Conservation (phyloP, 1,284 basidiomycete species). For the Takashimella koratensis region DNA sequence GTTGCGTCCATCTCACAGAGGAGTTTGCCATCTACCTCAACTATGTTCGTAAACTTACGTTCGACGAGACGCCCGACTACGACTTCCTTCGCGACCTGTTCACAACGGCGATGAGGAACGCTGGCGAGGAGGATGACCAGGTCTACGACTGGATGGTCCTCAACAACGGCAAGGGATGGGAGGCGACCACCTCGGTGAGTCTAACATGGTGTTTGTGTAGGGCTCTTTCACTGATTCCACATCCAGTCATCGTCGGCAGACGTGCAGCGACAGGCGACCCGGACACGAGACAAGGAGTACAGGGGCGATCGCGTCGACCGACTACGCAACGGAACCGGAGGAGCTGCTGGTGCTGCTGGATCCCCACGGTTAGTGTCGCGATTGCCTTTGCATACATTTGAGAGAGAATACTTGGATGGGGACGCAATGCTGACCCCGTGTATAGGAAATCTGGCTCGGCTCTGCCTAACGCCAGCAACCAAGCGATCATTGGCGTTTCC, state of each 20-base stretch:
- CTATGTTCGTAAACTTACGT: slow-evolving; percentile 92
- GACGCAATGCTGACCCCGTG: slow-evolving; percentile 19
- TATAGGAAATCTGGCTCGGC: slow-evolving; percentile 42
- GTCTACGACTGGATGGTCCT: slow-evolving; percentile 87
- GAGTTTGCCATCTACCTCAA: slow-evolving; percentile 97
- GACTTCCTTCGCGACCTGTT: slow-evolving; percentile 91
- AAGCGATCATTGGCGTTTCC: slow-evolving; percentile 47
- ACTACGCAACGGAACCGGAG: slow-evolving; percentile 40
- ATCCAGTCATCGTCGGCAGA: slow-evolving; percentile 19
- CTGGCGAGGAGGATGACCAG: slow-evolving; percentile 80
- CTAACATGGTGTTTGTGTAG: not conserved
- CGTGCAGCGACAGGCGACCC: slow-evolving; percentile 35
- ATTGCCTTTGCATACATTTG: not conserved
- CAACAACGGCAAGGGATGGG: slow-evolving; percentile 92
- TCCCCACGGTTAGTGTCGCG: slow-evolving; percentile 36
- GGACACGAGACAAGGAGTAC: slow-evolving; percentile 37
- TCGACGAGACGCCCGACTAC: slow-evolving; percentile 95
- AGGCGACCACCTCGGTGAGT: slow-evolving; percentile 64
- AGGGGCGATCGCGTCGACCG: slow-evolving; percentile 50
- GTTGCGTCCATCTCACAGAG: slow-evolving; percentile 46
- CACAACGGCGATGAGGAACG: slow-evolving; percentile 83
- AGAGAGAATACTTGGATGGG: too few species aligned
- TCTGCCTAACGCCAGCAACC: slow-evolving; percentile 47
- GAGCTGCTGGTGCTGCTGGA: slow-evolving; percentile 32
- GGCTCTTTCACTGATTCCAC: slow-evolving; percentile 1